Evolutionary conservation across 2,329 filamentous ascomycete species (phyloP), one percentile per base, ranked within the genome.

Genomic region (Pseudogymnoascus sp.): DNA sequence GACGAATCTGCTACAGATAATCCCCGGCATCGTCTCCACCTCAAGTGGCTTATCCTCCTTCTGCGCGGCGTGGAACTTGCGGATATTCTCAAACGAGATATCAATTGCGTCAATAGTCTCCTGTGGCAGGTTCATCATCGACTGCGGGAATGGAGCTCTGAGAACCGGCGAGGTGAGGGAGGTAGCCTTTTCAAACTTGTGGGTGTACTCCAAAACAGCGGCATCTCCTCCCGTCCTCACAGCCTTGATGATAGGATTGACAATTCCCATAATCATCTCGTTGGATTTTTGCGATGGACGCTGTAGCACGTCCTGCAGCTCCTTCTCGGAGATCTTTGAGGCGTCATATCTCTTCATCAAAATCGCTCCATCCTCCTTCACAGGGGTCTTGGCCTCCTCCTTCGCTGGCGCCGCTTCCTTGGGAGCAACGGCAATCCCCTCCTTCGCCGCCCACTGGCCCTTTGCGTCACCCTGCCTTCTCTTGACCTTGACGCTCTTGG

Each of bases 11-110:
- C 90, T 95, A 78, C 94, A 99, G 28, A 94, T 81, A 3, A 99
- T 91, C 32, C 94, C 94, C 0, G 94, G 94, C 94, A 99, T 99
- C 1, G 94, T 99, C 78, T 97, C 93, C 6, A 99, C 90, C 61
- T 86, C 76, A 6, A 99, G 79, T 1, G 90, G 81, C 73, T 91
- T 89, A 25, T 89, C 84, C 66, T 96, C 90, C 70, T 88, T 88
- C 70, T 99, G 94, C 0, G 93, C 93, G 12, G 89, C 84, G 77
- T 99, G 94, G 79, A 99, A 99, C 69, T 88, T 90, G 68, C 85
- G 82, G 69, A 99, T 99, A 72, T 99, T 99, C 69, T 96, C 90
- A 69, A 89, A 97, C 0, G 91, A 96, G 35, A 89, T 76, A 70
- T 99, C 93, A 66, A 99, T 96, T n/a, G 94, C 93, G 69, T 90